Base-by-base conservation (phyloP, 2,329 filamentous ascomycete species). In the Zalaria obscura region DNA sequence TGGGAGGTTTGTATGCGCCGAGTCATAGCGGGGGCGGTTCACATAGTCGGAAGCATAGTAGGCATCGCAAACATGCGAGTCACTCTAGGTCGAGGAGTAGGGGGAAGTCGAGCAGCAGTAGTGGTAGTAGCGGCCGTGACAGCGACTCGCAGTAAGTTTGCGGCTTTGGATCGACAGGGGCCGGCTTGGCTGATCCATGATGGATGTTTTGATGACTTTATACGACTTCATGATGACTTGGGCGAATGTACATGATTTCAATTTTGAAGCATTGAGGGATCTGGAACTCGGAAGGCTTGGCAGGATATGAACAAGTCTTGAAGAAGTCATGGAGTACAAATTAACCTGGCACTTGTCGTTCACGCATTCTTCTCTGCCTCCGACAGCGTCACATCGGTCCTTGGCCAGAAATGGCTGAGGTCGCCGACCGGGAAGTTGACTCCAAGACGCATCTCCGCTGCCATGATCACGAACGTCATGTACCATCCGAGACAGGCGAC, bases 381-480 rank as follows among this genome's bases (percentile, higher is more conserved):
- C 27, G 38, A 42, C 35, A 44, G 18, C 25, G 41, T 26, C 3
- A 44, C 41, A 36, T 52, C 47, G 5, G 47, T 49, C 11, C 41
- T 35, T 9, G 50, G 47, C 69, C 69, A 73, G 41, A 68, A 65
- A 36, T 63, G 65, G 39, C 62, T 70, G 8, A 73, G 56, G 47
- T 73, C 69, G 4, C 68, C 68, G 1, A 73, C 66, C 0, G 69
- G 69, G 3, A 72, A 57, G 27, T 58, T 65, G 32, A 72, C 45
- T 0, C 63, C 62, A 40, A 72, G 64, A 3, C 68, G 59, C 67
- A 72, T 72, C 55, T 73, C 69, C 3, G 63, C 66, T 1, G 65
- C 63, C 65, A 72, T 71, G 43, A 72, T 72, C 4, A 70, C 68
- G 38, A 72, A 63, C 6, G 66, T 65, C 55, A 72, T 69, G 45